Evolutionary conservation across 257 asterid genomes (phyloP).

Genomic region (Pogostemon cablin): DNA sequence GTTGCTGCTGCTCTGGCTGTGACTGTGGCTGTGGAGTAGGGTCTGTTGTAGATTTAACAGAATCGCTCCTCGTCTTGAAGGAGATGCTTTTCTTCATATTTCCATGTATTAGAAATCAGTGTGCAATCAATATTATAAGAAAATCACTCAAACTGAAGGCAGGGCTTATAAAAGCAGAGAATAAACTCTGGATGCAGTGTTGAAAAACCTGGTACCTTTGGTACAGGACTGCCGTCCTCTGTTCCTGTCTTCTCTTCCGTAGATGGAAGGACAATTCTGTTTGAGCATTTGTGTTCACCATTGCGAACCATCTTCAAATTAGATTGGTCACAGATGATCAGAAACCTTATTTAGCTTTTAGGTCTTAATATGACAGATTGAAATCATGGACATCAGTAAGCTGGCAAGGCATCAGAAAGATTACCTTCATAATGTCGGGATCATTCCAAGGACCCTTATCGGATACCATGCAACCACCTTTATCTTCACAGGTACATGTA

Average conservation of each 20-base stretch:
- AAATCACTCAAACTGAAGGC: background rate
- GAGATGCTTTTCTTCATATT: slow-evolving; percentile 47
- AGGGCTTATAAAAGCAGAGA: background rate
- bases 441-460: slow-evolving; percentile 99
- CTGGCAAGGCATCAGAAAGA: slow-evolving; percentile 8
- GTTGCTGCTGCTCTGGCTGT: too few species aligned
- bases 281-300: slow-evolving; percentile 81
- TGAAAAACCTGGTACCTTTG: slow-evolving; percentile 36
- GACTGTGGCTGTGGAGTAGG: slow-evolving; percentile 36
- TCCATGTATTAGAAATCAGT: slow-evolving; percentile 32
- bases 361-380: slow-evolving; percentile 5
- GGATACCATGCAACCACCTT: slow-evolving; percentile 87
- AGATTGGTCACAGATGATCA: slow-evolving; percentile 32
- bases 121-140: slow-evolving; percentile 6
- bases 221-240: slow-evolving; percentile 56
- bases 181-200: background rate
- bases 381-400: background rate
- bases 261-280: slow-evolving; percentile 44
- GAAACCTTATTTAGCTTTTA: slow-evolving; percentile 3
- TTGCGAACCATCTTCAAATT: slow-evolving; percentile 71
- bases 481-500: slow-evolving; percentile 83
- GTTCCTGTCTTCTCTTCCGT: slow-evolving; percentile 73
- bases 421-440: slow-evolving; percentile 83
- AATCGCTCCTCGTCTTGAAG: slow-evolving; percentile 39
- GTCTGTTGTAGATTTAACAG: slow-evolving; percentile 41